Evolutionary conservation across 2,329 filamentous ascomycete genomes (phyloP), one percentile per base, ranked within the genome.

Genomic region (Phaeosphaeria sp.): DNA sequence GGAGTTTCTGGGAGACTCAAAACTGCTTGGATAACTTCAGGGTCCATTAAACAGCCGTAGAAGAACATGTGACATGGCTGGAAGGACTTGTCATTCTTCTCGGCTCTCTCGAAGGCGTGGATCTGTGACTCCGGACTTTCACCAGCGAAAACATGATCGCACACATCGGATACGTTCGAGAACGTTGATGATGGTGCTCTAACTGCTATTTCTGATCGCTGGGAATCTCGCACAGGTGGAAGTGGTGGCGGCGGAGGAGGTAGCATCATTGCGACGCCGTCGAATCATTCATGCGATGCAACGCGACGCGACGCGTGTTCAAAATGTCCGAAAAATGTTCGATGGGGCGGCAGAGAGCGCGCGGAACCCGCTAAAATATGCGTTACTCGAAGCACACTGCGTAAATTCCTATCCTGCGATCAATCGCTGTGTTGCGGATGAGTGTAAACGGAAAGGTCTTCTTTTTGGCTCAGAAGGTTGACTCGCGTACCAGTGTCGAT

Each of bases 31-130:
- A 27, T 4, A 8, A 27, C 25, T 27, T 27, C 25, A 8, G 25
- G 25, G 25, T 27, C 25, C 25, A 27, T 27, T 5, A 27, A 8
- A 5, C 5, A 27, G 8, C 25, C 25, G 25, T 27, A 27, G 25
- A 27, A 27, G 8, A 27, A 27, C 25, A 27, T 27, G 25, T 5
- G 8, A 27, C 4, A 27, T 5, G 25, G 25, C 25, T 27, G 25
- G 8, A 27, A 27, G 56, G 51, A 50, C 56, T 60, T 52, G 65
- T 63, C n/a, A 48, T 56, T 48, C 17, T 53, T 57, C 20, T 59
- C 56, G 49, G 15, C n/a, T 51, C 53, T 53, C 47, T 30, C 40
- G 30, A 53, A 17, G 56, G 53, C 39, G 27, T 49, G 49, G 18
- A 53, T 44, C 11, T 58, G 33, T 18, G 2, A 49, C 40, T 61